These are phyloP conservation scores for Pseudogymnoascus sp. DNA, from an alignment of 2,329 filamentous ascomycete genomes.

Conservation along the genomic window DNA sequence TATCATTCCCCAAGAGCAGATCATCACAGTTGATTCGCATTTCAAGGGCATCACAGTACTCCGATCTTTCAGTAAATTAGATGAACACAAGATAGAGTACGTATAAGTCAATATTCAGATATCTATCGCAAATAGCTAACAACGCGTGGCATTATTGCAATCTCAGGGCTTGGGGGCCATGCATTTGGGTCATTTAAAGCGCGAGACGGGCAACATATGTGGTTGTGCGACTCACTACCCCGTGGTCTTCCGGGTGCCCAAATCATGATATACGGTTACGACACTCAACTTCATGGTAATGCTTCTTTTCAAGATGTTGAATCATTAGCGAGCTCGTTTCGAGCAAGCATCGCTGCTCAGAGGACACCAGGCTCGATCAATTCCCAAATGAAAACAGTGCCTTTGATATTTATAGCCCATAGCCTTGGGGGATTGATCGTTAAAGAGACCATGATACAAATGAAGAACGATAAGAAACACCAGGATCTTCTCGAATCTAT, in stretches of 20 bases:
- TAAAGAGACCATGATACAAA: conserved; percentile 16
- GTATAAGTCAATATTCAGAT: background rate
- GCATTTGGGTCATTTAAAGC: background rate
- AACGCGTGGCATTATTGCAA: background rate
- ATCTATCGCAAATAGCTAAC: background rate
- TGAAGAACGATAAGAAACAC: conserved; percentile 4
- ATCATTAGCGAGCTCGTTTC: background rate
- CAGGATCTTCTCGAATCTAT: conserved; percentile 1
- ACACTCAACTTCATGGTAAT: background rate
- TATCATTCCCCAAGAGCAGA: background rate
- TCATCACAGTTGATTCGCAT: conserved; percentile 1
- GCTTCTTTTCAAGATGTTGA: background rate
- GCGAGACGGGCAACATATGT: background rate
- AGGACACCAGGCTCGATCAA: background rate
- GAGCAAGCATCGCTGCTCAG: background rate
- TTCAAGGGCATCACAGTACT: background rate
- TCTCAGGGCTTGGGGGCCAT: background rate
- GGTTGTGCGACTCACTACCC: background rate
- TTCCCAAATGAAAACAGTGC: background rate
- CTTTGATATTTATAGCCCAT: conserved; percentile 17
- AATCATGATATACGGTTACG: conserved; percentile 2
- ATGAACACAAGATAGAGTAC: background rate
- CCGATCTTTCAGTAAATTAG: background rate
- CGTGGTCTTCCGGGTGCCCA: background rate
- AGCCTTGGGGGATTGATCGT: conserved; percentile 20